Evolutionary conservation across 225 moss, liverwort and hornwort genomes (phyloP), one percentile per base, ranked within the genome.

Genomic region (Marchantia polymorpha): DNA sequence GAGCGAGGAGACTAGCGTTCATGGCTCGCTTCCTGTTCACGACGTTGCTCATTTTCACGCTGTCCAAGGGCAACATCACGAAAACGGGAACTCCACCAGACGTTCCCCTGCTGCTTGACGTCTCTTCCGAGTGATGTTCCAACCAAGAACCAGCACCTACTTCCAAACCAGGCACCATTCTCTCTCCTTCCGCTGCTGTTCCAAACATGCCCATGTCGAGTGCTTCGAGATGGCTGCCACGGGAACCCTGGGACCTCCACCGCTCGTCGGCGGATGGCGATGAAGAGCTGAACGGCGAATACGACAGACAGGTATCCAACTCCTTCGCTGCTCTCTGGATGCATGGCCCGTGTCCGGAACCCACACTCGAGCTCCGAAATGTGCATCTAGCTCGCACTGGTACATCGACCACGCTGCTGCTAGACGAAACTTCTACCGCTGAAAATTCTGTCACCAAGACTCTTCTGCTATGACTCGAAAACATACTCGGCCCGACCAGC

Each of bases 11-110:
- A n/a, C 91, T 91, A 1, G 91, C 93, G 76, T 91, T 89, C 80
- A 93, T 55, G 0, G 93, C 93, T 16, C 91, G 88, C 23, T 87
- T 86, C 27, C 93, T 81, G 66, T 89, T 91, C 55, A 91, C 51
- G 0, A 91, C 86, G 4, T 93, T 93, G 63, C 89, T 90, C 77
- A 93, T 82, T 55, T 29, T 91, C 14, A 93, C 90, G 51, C 91
- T 93, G 80, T 93, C 93, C 84, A 93, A 60, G 0, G 93, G 93
- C 17, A 93, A 81, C 93, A 93, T 93, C 58, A 93, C 93, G 69
- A 77, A 93, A 55, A 93, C 93, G 13, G 91, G 93, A 19, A 93
- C 93, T 8, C 93, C 91, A 3, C 91, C 93, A 51, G 79, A 78
- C 0, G 87, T 87, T 46, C 92, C 92, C 70, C 82, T 87, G 72